Evolutionary conservation across 352 stramenopile species (phyloP), one percentile per base, ranked within the genome.

Genomic region (Phytophthora quininea): DNA sequence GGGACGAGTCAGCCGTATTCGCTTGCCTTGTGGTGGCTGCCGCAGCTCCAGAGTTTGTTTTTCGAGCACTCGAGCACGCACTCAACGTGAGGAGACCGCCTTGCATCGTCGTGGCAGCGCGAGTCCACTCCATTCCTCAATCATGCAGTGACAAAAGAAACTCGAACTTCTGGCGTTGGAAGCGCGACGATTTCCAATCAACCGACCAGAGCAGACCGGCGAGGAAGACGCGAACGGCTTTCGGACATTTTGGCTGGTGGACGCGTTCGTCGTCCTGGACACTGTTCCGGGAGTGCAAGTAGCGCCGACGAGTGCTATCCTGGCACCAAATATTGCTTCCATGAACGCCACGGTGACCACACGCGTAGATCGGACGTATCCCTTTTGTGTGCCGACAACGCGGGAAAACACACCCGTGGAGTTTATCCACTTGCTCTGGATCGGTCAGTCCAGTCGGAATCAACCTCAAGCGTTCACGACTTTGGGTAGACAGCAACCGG

Each of bases 391-490:
- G 52, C 82, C 94, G 10, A 97, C 91, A 12, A 98, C 91, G 9
- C 81, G 91, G 24, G 86, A 92, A 59, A 98, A 97, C 70, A 97
- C 92, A 5, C 94, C 91, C 5, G 83, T 97, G 9, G 93, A 98
- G 82, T 97, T 94, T 55, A 97, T 97, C 49, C 90, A 98, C 63
- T 64, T 98, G 42, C 80, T 98, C 0, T 94, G 93, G 65, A 87
- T 96, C 46, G 89, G 90, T 7, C 86, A 93, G 54, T 94, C 85
- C 53, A 96, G 85, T 58, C 79, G 84, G 46, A 97, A 97, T 59
- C 93, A 98, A 70, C 80, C 93, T 14, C 94, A 98, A 71, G 80
- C 94, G 10, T 97, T 97, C 74, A 97, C 91, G 24, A 88, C 82
- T 35, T 67, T 97, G 3, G 87, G 89, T 6, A 79, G 85, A 27